Conservation (phyloP, 108 stramenopile species). For the Hondaea fermentalgiana region DNA sequence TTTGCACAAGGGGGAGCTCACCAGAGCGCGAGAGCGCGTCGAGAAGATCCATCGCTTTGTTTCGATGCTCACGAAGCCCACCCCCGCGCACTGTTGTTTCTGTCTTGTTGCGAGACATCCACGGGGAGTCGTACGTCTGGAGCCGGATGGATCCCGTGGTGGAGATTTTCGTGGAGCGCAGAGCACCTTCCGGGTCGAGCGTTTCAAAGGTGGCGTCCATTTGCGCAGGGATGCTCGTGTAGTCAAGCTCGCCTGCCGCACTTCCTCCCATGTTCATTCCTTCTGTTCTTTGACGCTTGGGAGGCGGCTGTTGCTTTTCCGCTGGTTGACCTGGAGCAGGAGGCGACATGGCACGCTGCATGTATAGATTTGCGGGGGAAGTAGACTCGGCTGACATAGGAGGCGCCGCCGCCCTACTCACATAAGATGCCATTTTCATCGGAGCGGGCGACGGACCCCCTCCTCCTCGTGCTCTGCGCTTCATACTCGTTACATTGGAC, state of each 20-base stretch:
- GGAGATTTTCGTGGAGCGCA: constrained; percentile 61
- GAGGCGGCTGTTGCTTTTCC: neutral
- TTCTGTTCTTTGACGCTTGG: neutral
- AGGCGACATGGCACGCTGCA: no score
- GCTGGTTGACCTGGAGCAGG: neutral
- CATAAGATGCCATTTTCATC: neutral
- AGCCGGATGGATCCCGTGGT: neutral
- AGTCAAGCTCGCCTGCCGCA: constrained; percentile 37
- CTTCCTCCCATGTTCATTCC: neutral
- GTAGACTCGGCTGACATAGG: no score
- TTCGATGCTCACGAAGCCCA: constrained; percentile 44
- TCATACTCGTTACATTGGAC: no score
- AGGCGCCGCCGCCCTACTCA: no score
- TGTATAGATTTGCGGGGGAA: no score
- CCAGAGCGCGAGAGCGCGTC: constrained; percentile 70
- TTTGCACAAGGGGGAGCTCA: constrained; percentile 50
- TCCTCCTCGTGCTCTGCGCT: no score
- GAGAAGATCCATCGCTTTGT: constrained; percentile 71
- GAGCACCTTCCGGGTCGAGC: constrained; percentile 40
- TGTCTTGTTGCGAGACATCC: constrained; percentile 32
- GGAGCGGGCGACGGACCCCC: no score
- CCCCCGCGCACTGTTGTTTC: constrained; percentile 27
- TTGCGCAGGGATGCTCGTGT: constrained; percentile 55
- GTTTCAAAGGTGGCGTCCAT: constrained; percentile 54
- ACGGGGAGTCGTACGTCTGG: neutral